Evolutionary conservation across 371 early-diverging fungal species (phyloP), one percentile per base, ranked within the genome.

Genomic region (Mucor velutinosus): DNA sequence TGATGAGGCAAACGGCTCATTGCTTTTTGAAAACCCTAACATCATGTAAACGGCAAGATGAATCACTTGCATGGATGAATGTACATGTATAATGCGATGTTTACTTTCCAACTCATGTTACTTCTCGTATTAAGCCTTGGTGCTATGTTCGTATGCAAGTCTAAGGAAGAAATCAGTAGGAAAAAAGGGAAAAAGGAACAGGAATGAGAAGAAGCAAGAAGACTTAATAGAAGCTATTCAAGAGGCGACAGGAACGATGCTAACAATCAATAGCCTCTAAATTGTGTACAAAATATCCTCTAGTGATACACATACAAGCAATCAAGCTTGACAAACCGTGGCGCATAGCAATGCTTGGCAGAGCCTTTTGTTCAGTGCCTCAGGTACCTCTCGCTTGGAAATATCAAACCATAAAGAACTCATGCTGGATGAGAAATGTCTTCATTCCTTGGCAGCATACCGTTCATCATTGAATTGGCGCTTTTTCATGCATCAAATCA

Each of bases 1-100:
- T 79, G 78, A 70, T 76, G 77, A 21, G 82, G 77, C 60, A 77
- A 67, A 49, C 77, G 63, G 49, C 65, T 68, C 58, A 77, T 67
- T 30, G 70, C 77, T 49, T 77, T 77, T 74, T 68, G 68, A 59
- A 77, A 57, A 14, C 77, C 77, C 74, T 74, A 5, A 5, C 41
- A 41, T 41, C 4, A 41, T 41, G 27, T 53, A 27, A 33, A 21
- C 3, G 23, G 12, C n/a, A 39, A 14, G 17, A 23, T 47, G 60
- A 53, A 30, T 37, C 11, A 55, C 33, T 35, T 60, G 56, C 43
- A 51, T 53, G 27, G 32, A 27, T 45, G 19, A 35, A 47, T 68
- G 29, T 41, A 59, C 37, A 45, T 33, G 27, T 37, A 5, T 7
- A 25, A 33, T 17, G 19, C 3, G 7, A 8, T 32, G 14, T 14